Percentiles rank a stretch among this genome's conserved stretches.
Conservation (phyloP, 352 stramenopile species). For the Phytophthora gonapodyides region DNA sequence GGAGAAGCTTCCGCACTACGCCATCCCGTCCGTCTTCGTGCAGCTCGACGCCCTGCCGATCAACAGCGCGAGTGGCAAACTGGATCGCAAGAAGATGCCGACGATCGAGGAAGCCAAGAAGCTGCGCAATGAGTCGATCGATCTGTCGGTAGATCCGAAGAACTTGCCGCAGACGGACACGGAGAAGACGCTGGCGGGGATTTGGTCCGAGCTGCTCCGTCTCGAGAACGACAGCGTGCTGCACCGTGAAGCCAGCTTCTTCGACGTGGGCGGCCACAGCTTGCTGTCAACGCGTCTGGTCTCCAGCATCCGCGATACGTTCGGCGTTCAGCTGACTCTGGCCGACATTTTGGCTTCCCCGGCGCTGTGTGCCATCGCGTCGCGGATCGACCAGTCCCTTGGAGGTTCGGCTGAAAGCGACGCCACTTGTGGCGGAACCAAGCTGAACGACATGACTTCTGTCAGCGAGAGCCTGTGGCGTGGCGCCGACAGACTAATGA, state of each 20-base stretch:
- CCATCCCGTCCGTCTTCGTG: constrained; percentile 82
- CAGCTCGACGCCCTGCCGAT: constrained; percentile 86
- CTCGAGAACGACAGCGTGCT: constrained; percentile 60
- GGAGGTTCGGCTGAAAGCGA: constrained; percentile 10
- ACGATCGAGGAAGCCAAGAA: constrained; percentile 69
- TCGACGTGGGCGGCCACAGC: constrained; percentile 83
- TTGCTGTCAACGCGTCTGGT: constrained; percentile 75
- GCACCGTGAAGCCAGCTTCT: constrained; percentile 74
- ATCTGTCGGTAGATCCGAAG: constrained; percentile 51
- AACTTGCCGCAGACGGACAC: constrained; percentile 60
- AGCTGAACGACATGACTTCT: too few species aligned
- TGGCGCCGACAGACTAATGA: too few species aligned
- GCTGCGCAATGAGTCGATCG: constrained; percentile 76
- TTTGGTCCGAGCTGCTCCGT: constrained; percentile 72
- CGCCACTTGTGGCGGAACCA: too few species aligned
- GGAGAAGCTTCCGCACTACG: constrained; percentile 82
- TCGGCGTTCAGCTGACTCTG: constrained; percentile 71
- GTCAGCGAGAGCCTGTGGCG: too few species aligned
- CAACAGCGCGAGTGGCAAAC: constrained; percentile 86
- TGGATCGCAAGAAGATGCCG: constrained; percentile 89
- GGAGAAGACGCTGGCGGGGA: constrained; percentile 59
- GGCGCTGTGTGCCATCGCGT: constrained; percentile 59
- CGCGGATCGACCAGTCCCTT: constrained; percentile 51
- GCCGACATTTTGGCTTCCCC: constrained; percentile 74
- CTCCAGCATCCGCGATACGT: constrained; percentile 68